A percentile compares a stretch with the other conserved stretches of the same genome.
Evolutionary conservation across 805 yeast species (phyloP).

Genomic region (Hanseniaspora jakobsenii): DNA sequence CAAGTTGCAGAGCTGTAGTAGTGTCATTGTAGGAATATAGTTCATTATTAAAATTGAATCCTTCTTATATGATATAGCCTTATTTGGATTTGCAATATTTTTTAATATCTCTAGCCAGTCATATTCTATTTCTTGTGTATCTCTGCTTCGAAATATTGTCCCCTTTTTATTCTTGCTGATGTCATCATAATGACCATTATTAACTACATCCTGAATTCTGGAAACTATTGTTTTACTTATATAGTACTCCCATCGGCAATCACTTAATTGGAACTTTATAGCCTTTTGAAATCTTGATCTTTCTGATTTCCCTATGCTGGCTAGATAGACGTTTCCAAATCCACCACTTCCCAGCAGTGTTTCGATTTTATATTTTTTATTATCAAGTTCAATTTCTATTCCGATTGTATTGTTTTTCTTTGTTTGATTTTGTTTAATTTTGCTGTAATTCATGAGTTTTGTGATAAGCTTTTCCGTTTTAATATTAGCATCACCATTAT

Average conservation of each 20-base stretch:
- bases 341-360: constrained; percentile 70
- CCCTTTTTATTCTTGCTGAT: no score
- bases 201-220: constrained; percentile 25
- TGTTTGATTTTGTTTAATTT: not conserved
- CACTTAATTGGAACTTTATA: constrained; percentile 58
- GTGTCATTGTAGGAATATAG: constrained; percentile 57
- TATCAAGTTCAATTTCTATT: constrained; percentile 24
- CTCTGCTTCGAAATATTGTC: no score
- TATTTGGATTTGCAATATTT: constrained; percentile 23
- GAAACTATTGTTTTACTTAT: constrained; percentile 47
- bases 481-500: no score
- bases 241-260: constrained; percentile 72
- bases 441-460: not conserved
- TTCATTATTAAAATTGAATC: constrained; percentile 59
- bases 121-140: not conserved
- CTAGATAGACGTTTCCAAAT: constrained; percentile 60
- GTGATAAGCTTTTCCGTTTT: no score
- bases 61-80: constrained; percentile 36
- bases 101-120: constrained; percentile 17
- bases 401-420: not conserved
- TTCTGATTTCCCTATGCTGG: constrained; percentile 20
- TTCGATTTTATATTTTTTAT: constrained; percentile 31
- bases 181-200: no score
- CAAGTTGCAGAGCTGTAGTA: constrained; percentile 53
- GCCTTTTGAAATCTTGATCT: constrained; percentile 54